phyloP scores from a whole-genome alignment of 2,329 filamentous ascomycete species.

The Mycosphaerella arachidis region DNA sequence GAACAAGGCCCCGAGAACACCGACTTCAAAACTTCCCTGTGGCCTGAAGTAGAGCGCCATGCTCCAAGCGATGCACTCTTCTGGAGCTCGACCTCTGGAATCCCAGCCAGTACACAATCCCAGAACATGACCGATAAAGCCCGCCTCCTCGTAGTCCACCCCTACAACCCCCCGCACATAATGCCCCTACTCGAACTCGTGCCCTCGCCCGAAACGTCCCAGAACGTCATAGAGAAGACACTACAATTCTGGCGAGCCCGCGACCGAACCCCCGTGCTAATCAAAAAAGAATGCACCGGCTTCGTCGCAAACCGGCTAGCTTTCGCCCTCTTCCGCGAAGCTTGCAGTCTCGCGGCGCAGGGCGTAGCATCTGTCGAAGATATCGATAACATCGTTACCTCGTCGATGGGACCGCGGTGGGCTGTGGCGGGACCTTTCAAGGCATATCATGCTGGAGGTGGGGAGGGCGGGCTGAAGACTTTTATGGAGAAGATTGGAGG shows the following conservation, averaged over 20 bases:
- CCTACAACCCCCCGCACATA: slow-evolving; percentile 59
- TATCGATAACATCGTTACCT: slow-evolving; percentile 50
- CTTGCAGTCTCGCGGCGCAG: slow-evolving; percentile 50
- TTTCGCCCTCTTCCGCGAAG: slow-evolving; percentile 54
- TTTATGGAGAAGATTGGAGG: slow-evolving; percentile 55
- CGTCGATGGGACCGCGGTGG: slow-evolving; percentile 53
- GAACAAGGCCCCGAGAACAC: slow-evolving; percentile 56
- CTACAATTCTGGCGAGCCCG: slow-evolving; percentile 44
- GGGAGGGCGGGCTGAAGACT: slow-evolving; percentile 47
- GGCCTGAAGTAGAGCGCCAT: slow-evolving; percentile 48
- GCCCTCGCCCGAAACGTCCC: slow-evolving; percentile 42
- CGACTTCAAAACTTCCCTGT: slow-evolving; percentile 49
- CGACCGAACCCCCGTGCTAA: slow-evolving; percentile 45
- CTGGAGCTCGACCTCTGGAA: slow-evolving; percentile 57
- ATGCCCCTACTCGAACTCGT: slow-evolving; percentile 59
- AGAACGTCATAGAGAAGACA: slow-evolving; percentile 38
- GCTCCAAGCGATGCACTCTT: slow-evolving; percentile 46
- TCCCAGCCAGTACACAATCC: slow-evolving; percentile 50
- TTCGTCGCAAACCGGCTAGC: slow-evolving; percentile 57
- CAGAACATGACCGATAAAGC: slow-evolving; percentile 39
- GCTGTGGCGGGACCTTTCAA: slow-evolving; percentile 54
- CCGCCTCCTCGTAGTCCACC: slow-evolving; percentile 55
- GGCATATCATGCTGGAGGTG: slow-evolving; percentile 56
- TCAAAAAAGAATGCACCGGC: slow-evolving; percentile 50
- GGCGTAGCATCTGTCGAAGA: slow-evolving; percentile 52